A percentile compares a stretch with the other conserved stretches of the same genome.
Conservation (phyloP, 345 rosid species). For the Clausena lansium region DNA sequence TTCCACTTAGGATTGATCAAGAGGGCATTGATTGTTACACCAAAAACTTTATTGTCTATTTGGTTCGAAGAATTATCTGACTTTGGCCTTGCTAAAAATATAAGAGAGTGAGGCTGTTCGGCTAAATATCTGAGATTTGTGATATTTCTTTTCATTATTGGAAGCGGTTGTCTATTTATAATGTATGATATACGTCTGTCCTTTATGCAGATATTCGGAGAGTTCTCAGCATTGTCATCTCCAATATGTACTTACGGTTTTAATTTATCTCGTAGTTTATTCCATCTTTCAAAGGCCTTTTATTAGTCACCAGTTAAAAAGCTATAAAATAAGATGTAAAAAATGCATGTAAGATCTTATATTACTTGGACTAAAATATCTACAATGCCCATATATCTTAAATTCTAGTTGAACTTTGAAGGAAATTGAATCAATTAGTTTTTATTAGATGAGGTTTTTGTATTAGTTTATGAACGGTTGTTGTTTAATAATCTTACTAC, state of each 20-base stretch:
- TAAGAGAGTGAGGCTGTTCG: conserved; percentile 69
- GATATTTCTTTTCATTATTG: neutral
- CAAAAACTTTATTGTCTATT: conserved; percentile 90
- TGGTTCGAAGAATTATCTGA: conserved; percentile 90
- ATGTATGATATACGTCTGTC: neutral
- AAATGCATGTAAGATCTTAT: neutral
- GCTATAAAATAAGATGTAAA: neutral
- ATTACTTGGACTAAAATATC: neutral
- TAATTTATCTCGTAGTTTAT: conserved; percentile 13
- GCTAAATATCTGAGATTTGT: conserved; percentile 8
- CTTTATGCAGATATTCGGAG: conserved; percentile 62
- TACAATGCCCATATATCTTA: neutral
- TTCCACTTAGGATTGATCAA: conserved; percentile 75
- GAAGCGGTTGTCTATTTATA: neutral
- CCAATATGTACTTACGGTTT: conserved; percentile 79
- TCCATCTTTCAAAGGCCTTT: neutral
- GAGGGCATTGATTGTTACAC: conserved; percentile 84
- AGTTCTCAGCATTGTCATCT: conserved; percentile 87
- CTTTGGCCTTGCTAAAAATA: conserved; percentile 81
- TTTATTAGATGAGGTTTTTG: neutral
- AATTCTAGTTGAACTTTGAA: conserved; percentile 2
- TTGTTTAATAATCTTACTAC: too few species aligned
- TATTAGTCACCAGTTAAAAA: neutral
- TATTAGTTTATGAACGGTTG: neutral
- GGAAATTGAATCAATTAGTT: neutral